Base-by-base conservation (phyloP, 1,139 yeast genomes). In the Scheffersomyces stambukii region DNA sequence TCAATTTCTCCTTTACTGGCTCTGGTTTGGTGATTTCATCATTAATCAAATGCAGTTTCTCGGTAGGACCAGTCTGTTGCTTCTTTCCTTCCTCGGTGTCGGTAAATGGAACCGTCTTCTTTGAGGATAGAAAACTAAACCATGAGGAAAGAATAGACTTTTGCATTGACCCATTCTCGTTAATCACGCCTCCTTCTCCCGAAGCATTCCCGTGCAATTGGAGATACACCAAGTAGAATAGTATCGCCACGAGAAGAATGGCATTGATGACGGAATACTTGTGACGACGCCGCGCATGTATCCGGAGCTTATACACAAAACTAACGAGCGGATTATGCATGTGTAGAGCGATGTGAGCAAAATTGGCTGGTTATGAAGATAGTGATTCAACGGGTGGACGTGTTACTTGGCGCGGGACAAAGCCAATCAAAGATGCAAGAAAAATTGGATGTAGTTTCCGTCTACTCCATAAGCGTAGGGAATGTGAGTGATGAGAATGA, bases 281-380 rank as follows among this genome's bases (percentile, higher is more conserved):
- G 24, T 25, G 26, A 12, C 33, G 29, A 23, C 35, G 33, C 18
- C 35, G 35, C 16, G 23, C n/a, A 15, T 13, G 24, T 19, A 24
- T 24, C 25, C 32, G 32, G 19, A 29, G 32, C 23, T 21, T 26
- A 8, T 14, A 18, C 10, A 14, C n/a, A 11, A 26, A 13, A 14
- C 17, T 25, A 11, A 18, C 16, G 11, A 29, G 11, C 9, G 26
- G 9, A 7, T 17, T 7, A 16, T 23, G 22, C 17, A 23, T 17
- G 21, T 24, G 30, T 6, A 8, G 18, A 12, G 15, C 9, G 24
- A 6, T 12, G 11, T 11, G 7, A 15, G 4, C 21, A 6, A 23
- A 6, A n/a, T 14, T 10, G 18, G 4, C 6, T 16, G 8, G 16
- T n/a, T 7, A 17, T 11, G n/a, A n/a, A n/a, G n/a, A n/a, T n/a